A percentile compares a stretch with the other conserved stretches of the same genome.
Evolutionary conservation across 805 yeast species (phyloP).

Genomic region (Candida germanica): DNA sequence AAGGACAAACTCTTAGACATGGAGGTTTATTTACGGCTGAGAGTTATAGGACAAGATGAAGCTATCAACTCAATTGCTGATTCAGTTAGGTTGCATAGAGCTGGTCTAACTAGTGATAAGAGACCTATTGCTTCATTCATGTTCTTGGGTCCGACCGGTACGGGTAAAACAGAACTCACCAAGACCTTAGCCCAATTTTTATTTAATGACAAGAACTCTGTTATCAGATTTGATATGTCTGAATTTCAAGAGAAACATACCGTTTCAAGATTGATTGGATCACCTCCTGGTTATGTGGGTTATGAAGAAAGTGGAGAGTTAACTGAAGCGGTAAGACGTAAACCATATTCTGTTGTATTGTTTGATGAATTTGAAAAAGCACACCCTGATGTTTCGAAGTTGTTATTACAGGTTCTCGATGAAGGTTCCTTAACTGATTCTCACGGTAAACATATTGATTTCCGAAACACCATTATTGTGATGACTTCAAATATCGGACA

Average conservation of each 20-base stretch:
- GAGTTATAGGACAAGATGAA: constrained; percentile 94
- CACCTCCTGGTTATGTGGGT: constrained; percentile 98
- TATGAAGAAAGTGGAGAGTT: constrained; percentile 95
- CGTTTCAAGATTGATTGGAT: constrained; percentile 87
- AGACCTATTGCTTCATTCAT: constrained; percentile 95
- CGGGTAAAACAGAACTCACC: constrained; percentile 95
- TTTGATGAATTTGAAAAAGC: constrained; percentile 98
- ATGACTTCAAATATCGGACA: constrained; percentile 98
- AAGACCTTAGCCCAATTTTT: constrained; percentile 88
- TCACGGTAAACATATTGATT: constrained; percentile 91
- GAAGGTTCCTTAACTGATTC: constrained; percentile 95
- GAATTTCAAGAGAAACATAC: constrained; percentile 96
- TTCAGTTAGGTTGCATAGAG: constrained; percentile 94
- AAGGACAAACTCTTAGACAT: constrained; percentile 84
- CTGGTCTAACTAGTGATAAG: constrained; percentile 91
- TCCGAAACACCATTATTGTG: constrained; percentile 89
- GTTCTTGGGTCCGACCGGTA: constrained; percentile 98
- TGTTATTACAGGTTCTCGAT: constrained; percentile 86
- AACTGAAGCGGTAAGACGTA: constrained; percentile 93
- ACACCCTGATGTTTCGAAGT: constrained; percentile 90
- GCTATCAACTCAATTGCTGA: constrained; percentile 88
- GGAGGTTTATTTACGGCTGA: constrained; percentile 73
- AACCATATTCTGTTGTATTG: constrained; percentile 88
- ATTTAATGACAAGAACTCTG: constrained; percentile 84
- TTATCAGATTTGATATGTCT: constrained; percentile 94